Conservation (phyloP, 2,329 filamentous ascomycete species). For the Aspergillus pseudoterreus region DNA sequence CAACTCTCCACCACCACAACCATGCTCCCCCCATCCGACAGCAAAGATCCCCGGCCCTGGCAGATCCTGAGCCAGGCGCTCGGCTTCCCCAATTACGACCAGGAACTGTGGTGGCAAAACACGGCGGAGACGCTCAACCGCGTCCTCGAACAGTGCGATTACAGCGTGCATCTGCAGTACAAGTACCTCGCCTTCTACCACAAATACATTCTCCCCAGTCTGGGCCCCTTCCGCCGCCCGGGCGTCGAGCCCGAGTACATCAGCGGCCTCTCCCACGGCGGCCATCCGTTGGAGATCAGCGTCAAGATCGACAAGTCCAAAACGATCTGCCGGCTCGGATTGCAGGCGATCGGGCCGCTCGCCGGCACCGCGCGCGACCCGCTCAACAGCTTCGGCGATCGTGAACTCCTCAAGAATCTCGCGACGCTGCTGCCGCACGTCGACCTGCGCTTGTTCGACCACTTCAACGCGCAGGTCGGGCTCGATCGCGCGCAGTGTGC, state of each 20-base stretch:
- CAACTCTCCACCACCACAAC: no score
- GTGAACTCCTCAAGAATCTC: background rate
- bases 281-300: conserved; percentile 1
- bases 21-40: background rate
- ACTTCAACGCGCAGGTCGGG: background rate
- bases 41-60: background rate
- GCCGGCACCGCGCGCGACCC: background rate
- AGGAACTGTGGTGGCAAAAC: conserved; percentile 1
- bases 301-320: conserved; percentile 1
- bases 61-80: conserved; percentile 1
- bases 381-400: background rate
- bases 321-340: background rate
- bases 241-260: conserved; percentile 1
- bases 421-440: background rate
- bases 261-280: background rate
- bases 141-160: background rate
- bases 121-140: background rate
- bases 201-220: background rate
- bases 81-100: background rate
- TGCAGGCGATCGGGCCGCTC: background rate
- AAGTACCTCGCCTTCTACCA: conserved; percentile 2
- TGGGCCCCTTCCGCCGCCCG: background rate
- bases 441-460: background rate
- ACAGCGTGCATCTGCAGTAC: conserved; percentile 1
- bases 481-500: background rate